Evolutionary conservation across 805 yeast genomes (phyloP).

Genomic region (Kazachstania taianensis): DNA sequence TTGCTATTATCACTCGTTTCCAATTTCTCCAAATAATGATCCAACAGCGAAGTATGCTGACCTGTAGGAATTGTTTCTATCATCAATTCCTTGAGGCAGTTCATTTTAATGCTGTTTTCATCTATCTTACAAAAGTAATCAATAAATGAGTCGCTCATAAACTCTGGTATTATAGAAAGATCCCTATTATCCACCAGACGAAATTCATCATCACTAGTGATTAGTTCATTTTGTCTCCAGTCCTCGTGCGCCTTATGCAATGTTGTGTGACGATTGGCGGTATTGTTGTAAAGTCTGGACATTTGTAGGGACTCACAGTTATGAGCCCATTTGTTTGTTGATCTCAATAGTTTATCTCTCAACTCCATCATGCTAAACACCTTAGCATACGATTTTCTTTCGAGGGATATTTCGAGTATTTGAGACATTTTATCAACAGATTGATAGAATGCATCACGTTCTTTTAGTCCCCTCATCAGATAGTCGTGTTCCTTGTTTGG

Average conservation of each 20-base stretch:
- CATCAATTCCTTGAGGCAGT: too few relatives aligned
- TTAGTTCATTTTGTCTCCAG: too few relatives aligned
- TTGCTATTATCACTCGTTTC: too few relatives aligned
- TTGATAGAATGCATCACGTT: constrained; percentile 38
- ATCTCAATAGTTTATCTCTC: constrained; percentile 39
- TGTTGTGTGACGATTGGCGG: constrained; percentile 13
- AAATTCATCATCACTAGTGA: too few relatives aligned
- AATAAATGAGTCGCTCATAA: too few relatives aligned
- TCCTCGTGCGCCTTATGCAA: constrained; percentile 14
- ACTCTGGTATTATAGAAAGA: too few relatives aligned
- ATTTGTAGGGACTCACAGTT: constrained; percentile 16
- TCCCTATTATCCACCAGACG: too few relatives aligned
- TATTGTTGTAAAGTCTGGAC: constrained; percentile 26
- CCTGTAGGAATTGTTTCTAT: background rate
- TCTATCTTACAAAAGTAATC: too few relatives aligned
- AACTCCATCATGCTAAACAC: constrained; percentile 57
- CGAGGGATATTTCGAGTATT: constrained; percentile 44
- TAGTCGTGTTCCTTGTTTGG: constrained; percentile 34
- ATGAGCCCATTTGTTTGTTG: constrained; percentile 36
- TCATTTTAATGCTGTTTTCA: too few relatives aligned
- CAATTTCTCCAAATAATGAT: too few relatives aligned
- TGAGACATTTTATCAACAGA: constrained; percentile 44
- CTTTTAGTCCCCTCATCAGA: constrained; percentile 24
- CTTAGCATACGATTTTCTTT: constrained; percentile 53
- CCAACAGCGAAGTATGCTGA: too few relatives aligned